Base-by-base conservation (phyloP, 2,329 filamentous ascomycete genomes). In the Phialemonium atrogriseum region DNA sequence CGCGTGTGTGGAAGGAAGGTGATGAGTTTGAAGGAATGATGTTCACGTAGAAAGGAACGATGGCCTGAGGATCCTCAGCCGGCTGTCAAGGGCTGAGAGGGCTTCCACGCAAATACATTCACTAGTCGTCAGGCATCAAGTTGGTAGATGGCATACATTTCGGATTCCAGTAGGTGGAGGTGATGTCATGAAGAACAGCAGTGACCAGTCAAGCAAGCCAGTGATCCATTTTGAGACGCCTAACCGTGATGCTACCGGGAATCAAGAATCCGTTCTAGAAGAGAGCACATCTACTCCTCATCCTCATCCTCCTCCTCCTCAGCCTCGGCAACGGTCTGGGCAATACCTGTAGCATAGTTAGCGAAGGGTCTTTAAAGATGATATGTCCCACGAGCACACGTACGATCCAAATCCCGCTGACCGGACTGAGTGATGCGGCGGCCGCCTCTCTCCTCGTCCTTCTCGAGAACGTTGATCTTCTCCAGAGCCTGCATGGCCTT, bases 381-480 rank as follows among this genome's bases (percentile, higher is more conserved):
- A 11, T 5, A 5, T 27, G 14, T 19, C 11, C 22, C n/a, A 22
- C 4, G 15, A 10, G 19, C 26, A 7, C 28, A 60, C 64, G 41
- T 60, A 70, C 77, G 89, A 76, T 96, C 91, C 77, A 98, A 77
- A 83, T 98, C 91, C 76, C 91, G 85, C 80, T 95, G 88, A 61
- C 91, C 91, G 58, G 80, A 79, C 77, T 96, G 87, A 56, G 91
- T 96, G 71, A 98, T 96, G 66, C 91, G 81, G 61, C 91, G 85
- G 59, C 91, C 91, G 68, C 91, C 91, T 79, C 94, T 94, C 51
- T 96, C 89, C 77, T 95, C 89, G 56, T 95, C 89, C 59, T 84
- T 73, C 82, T 98, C 91, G 44, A 98, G 73, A 53, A 98, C 88
- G 66, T 89, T 88, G 56, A 98, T 95, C 84, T 96, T 95, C 84